Base-by-base conservation (phyloP, 805 yeast genomes). In the Cyberlindnera lachancei region DNA sequence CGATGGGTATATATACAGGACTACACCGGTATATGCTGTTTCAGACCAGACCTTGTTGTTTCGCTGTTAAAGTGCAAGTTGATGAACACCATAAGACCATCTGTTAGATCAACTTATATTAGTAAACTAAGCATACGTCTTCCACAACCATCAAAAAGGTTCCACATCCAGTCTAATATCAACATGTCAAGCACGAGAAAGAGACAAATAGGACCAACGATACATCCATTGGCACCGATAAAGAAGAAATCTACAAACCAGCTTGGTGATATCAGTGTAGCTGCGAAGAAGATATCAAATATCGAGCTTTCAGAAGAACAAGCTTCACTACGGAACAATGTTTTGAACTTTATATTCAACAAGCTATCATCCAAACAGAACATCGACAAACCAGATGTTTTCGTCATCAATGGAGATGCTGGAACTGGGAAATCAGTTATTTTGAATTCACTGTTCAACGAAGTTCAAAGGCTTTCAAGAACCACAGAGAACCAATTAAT, bases 341-440 rank as follows among this genome's bases (percentile, higher is more conserved):
- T 59, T 4, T 30, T 65, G 31, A 18, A 43, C 0, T 65, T 63
- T 39, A 47, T 53, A 17, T 44, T 52, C 20, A 33, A 44, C 0
- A 40, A 52, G 18, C 33, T 64, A 9, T 21, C 30, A 2, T 28
- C 36, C 1, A 25, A 30, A 13, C 3, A 25, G 8, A n/a, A 30
- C 3, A n/a, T n/a, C n/a, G 40, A 35, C 18, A 41, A 33, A 23
- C 49, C 65, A 1, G 50, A 66, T 0, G 53, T 62, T 40, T 65
- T 57, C 42, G 63, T 64, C 1, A 63, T 66, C 30, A 58, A 64
- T 37, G 72, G 72, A 30, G 68, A 64, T 48, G 70, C 71, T 6
- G 72, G 72, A 16, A 66, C 72, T 0, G 72, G 72, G 10, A 66
- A 66, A 39, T 58, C 66, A 12, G 70, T 63, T 3, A 54, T 66